Evolutionary conservation across 164 flowering plant genomes (phyloP).

Genomic region (Kingdonia uniflora): DNA sequence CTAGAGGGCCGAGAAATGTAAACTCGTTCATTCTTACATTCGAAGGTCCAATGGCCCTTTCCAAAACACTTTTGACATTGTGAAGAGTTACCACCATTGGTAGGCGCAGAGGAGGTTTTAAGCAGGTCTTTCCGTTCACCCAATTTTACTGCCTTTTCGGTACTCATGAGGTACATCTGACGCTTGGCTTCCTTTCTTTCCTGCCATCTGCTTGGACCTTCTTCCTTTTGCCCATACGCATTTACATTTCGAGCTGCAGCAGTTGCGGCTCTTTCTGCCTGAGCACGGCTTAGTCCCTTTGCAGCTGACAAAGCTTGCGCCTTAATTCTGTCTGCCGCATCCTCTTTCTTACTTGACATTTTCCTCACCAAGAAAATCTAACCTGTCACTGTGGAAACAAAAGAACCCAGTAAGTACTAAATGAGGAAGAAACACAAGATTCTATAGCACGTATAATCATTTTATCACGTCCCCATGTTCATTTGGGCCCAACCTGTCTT

Average conservation of each 20-base stretch:
- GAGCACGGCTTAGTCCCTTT: constrained; percentile 91
- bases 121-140: constrained; percentile 75
- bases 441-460: too few species aligned
- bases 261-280: constrained; percentile 89
- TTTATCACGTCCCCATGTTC: too few species aligned
- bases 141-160: constrained; percentile 85
- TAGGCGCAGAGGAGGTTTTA: constrained; percentile 34
- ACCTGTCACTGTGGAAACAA: too few species aligned
- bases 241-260: constrained; percentile 89
- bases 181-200: constrained; percentile 93
- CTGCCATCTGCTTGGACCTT: constrained; percentile 98
- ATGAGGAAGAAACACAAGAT: too few species aligned
- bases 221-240: constrained; percentile 98
- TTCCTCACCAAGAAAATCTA: background rate
- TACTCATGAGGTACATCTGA: constrained; percentile 94
- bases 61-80: constrained; percentile 94
- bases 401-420: too few species aligned
- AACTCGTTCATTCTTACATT: constrained; percentile 91
- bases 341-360: constrained; percentile 82
- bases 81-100: constrained; percentile 36
- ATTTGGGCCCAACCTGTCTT: too few species aligned
- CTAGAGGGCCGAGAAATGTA: constrained; percentile 89
- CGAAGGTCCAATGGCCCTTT: constrained; percentile 94
- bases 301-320: constrained; percentile 78
- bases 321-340: constrained; percentile 82